Evolutionary conservation across 2,329 filamentous ascomycete species (phyloP), one percentile per base, ranked within the genome.

Genomic region (Colletotrichum tropicale): DNA sequence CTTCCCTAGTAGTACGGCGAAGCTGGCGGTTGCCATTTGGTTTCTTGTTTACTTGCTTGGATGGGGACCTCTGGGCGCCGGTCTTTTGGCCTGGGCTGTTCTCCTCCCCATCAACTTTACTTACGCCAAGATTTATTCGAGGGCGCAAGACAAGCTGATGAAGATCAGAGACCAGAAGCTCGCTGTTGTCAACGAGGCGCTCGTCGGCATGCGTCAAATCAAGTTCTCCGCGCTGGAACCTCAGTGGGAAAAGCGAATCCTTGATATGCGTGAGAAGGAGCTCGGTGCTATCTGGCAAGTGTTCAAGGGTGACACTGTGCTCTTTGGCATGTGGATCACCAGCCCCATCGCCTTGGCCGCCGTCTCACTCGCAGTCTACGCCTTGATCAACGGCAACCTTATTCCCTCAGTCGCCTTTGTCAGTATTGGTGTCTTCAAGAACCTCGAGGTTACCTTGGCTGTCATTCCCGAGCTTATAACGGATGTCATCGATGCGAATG

Each of bases 131-230:
- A 87, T 87, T 24, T 95, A 95, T 80, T 86, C 92, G 1, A 87
- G 85, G 26, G 90, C 92, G 6, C 93, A 95, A 80, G 93, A 94
- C 71, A 86, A 88, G 66, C 83, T 96, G 66, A 96, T 96, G 94
- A 94, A 94, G 81, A 88, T 93, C 32, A 89, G 94, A 60, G 95
- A 96, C 82, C 88, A 91, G 70, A 96, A 96, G 83, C 89, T 96
- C 84, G 93, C 90, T 1, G 90, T 96, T 16, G 89, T 97, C 34
- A 94, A 94, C 2, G 94, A 97, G 82, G 94, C 93, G 1, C 85
- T 97, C 2, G 91, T 94, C 79, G 94, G 94, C 9, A 96, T 96
- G 77, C 91, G 94, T 2, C 95, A 97, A 83, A 95, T 97, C 85
- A 97, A 97, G 80, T 96, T 96, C 79, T 94, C 94, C 1, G 94